A percentile compares a stretch with the other conserved stretches of the same genome.
phyloP scores from a whole-genome alignment of 768 basidiomycete species.

The Chalciporus pseudorubinellus region DNA sequence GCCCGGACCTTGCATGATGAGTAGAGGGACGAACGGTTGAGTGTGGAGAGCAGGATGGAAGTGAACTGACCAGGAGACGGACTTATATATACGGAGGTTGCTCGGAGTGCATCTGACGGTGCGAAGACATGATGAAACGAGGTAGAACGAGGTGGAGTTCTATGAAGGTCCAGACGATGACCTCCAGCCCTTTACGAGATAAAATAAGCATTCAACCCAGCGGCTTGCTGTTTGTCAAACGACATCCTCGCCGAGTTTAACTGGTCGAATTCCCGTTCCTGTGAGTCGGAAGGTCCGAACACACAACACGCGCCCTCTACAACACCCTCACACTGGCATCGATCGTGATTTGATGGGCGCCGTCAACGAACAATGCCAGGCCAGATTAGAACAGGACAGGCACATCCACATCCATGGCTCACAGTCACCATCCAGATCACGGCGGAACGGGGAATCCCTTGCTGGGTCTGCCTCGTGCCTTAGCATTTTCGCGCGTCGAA shows the following conservation, averaged over 20 bases:
- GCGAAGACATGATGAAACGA: slow-evolving; percentile 10
- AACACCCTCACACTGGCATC: slow-evolving; percentile 14
- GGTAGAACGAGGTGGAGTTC: slow-evolving; percentile 14
- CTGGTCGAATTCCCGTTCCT: slow-evolving; percentile 17
- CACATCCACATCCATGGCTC: not conserved
- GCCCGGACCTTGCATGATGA: slow-evolving; percentile 12
- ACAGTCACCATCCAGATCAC: slow-evolving; percentile 8
- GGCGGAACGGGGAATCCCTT: slow-evolving; percentile 25
- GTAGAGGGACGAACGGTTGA: not conserved
- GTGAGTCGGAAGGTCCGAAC: slow-evolving; percentile 16
- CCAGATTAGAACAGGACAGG: slow-evolving; percentile 1
- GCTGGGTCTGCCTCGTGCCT: slow-evolving; percentile 22
- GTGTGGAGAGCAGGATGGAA: not conserved
- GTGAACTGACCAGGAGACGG: not conserved
- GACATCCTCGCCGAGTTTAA: slow-evolving; percentile 2
- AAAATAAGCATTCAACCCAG: slow-evolving; percentile 29
- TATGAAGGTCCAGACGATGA: slow-evolving; percentile 17
- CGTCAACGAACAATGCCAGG: slow-evolving; percentile 2
- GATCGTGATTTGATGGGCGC: slow-evolving; percentile 25
- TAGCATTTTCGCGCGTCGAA: not conserved
- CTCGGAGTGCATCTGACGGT: slow-evolving; percentile 6
- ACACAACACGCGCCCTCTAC: slow-evolving; percentile 12
- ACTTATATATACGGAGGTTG: slow-evolving; percentile 21
- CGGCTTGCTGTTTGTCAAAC: slow-evolving; percentile 9
- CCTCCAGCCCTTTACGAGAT: slow-evolving; percentile 9